Evolutionary conservation across 2,329 filamentous ascomycete genomes (phyloP), one percentile per base, ranked within the genome.

Genomic region (Pseudonectria buxi): DNA sequence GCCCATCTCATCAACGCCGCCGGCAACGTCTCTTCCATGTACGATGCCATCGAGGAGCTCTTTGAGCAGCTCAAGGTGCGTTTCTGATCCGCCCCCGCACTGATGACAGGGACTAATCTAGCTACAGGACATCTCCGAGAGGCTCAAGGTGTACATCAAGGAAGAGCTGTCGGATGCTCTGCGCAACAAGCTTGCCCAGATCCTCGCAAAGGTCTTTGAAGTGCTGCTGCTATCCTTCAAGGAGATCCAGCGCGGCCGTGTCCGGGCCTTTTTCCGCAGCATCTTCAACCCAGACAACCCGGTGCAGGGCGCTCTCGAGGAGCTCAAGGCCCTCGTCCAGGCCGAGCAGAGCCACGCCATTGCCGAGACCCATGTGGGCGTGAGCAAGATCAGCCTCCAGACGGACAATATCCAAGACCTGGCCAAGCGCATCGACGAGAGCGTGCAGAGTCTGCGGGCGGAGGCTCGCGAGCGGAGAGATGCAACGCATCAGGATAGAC

Each of bases 1-100:
- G 47, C 59, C 11, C 64, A 67, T 35, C 50, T 72, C 7, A 55
- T 71, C 13, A 56, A 56, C 24, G 65, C 67, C 7, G 68, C 67
- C 2, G 59, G 61, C 14, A 61, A 67, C 32, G 67, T 70, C 12
- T 68, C 64, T 1, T 47, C 59, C 1, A 57, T 58, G 7, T 71
- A 71, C 31, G 64, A 71, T 44, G 58, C 58, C 6, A 70, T 71
- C 6, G 44, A 64, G 3, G 64, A 65, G 30, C 46, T 71, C 15
- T 65, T 71, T 46, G 57, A 57, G 10, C 57, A 60, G 24, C 46
- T 69, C 10, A 57, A 64, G 43, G 59, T 60, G 38, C 39, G 47
- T 32, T 14, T 30, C 31, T 32, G 33, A 16, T 22, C 14, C 34
- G 7, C 11, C 14, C 4, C 10, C 28, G 30, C 7, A 33, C 18